Evolutionary conservation across 371 early-diverging fungal genomes (phyloP).

Genomic region (Gilbertella persicaria): DNA sequence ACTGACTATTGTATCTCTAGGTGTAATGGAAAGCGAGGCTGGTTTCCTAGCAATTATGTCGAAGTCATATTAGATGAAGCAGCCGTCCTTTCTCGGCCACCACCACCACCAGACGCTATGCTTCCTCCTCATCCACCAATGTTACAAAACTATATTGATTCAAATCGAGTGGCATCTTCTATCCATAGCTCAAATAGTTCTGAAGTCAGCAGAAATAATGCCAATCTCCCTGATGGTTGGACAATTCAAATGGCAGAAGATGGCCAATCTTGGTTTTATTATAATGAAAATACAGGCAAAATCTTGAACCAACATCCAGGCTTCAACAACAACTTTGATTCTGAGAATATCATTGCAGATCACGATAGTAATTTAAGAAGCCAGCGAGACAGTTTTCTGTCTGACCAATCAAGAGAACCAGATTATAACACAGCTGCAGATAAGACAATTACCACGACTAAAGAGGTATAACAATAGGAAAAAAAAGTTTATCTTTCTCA

Average conservation of each 20-base stretch:
- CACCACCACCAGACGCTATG: neutral
- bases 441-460: neutral
- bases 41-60: conserved; percentile 90
- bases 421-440: neutral
- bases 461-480: neutral
- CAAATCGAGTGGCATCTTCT: neutral
- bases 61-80: conserved; percentile 21
- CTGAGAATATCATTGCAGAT: conserved; percentile 11
- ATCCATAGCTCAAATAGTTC: conserved; percentile 7
- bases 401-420: neutral
- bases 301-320: conserved; percentile 35
- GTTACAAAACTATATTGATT: neutral
- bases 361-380: conserved; percentile 3
- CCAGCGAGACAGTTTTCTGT: conserved; percentile 5
- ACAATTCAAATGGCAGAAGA: conserved; percentile 40
- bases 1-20: conserved; percentile 8
- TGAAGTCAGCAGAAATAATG: conserved; percentile 14
- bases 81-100: neutral
- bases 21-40: conserved; percentile 69
- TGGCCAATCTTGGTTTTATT: conserved; percentile 38
- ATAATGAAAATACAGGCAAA: conserved; percentile 37
- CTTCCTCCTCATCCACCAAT: conserved; percentile 1
- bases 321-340: conserved; percentile 8
- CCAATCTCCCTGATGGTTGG: conserved; percentile 45
- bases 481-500: neutral